A percentile compares a stretch with the other conserved stretches of the same genome.
phyloP scores from a whole-genome alignment of 371 early-diverging fungal genomes.

The Mortierella sp. region DNA sequence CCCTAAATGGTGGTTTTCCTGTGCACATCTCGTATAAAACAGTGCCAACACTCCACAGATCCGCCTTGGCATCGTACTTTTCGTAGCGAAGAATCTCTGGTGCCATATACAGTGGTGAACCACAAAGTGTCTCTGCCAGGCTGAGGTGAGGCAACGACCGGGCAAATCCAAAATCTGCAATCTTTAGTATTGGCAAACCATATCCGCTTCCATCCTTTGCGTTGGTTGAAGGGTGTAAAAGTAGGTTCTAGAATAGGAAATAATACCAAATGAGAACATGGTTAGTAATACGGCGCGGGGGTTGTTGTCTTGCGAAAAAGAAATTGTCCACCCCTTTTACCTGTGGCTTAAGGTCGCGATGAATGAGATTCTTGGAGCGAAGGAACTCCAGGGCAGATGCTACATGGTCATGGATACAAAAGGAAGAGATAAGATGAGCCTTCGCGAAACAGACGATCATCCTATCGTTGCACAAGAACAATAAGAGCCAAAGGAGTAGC shows the following conservation, averaged over 20 bases:
- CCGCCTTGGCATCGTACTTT: conserved; percentile 95
- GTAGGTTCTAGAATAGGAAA: conserved; percentile 73
- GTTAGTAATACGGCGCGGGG: background rate
- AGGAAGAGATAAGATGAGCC: conserved; percentile 1
- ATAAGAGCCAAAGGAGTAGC: background rate
- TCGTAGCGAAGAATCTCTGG: conserved; percentile 95
- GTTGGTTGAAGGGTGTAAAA: conserved; percentile 71
- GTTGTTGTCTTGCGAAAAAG: background rate
- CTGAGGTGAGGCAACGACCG: conserved; percentile 85
- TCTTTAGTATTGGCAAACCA: conserved; percentile 83
- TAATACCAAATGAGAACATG: background rate
- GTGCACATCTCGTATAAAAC: conserved; percentile 95
- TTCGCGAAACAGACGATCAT: conserved; percentile 8
- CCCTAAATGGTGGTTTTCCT: conserved; percentile 93
- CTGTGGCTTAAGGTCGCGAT: conserved; percentile 98
- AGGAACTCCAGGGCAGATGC: conserved; percentile 87
- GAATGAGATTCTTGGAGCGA: conserved; percentile 88
- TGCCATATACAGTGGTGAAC: conserved; percentile 97
- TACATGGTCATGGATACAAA: conserved; percentile 8
- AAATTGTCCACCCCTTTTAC: conserved; percentile 55
- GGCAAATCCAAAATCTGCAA: conserved; percentile 98
- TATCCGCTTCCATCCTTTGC: conserved; percentile 58
- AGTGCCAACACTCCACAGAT: conserved; percentile 98
- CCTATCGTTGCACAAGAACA: background rate
- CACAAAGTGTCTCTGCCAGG: conserved; percentile 96